Conservation (phyloP, 1,284 basidiomycete genomes). For the Sanghuangporus sanghuang region DNA sequence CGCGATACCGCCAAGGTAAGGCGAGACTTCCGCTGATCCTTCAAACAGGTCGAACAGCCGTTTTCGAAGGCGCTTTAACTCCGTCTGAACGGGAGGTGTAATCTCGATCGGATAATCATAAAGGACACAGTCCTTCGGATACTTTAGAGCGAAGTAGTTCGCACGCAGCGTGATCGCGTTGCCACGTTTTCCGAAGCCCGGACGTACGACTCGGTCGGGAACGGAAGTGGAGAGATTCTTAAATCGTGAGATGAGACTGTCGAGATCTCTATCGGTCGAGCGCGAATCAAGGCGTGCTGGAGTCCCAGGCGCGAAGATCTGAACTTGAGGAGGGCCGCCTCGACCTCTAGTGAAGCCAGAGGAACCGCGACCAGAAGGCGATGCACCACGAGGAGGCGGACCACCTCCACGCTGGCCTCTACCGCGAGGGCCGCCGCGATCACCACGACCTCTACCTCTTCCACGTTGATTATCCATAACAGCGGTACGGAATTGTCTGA, state of each 20-base stretch:
- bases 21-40: slow-evolving; percentile 33
- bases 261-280: not conserved
- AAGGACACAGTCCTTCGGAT: slow-evolving; percentile 40
- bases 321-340: slow-evolving; percentile 2
- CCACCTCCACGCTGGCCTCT: not conserved
- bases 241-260: slow-evolving; percentile 27
- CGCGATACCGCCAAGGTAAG: slow-evolving; percentile 44
- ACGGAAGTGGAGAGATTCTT: slow-evolving; percentile 27
- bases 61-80: slow-evolving; percentile 32
- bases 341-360: not conserved
- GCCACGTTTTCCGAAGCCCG: slow-evolving; percentile 61
- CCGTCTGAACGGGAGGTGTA: slow-evolving; percentile 44
- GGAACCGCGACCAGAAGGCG: not conserved
- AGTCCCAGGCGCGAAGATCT: slow-evolving; percentile 6
- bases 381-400: not conserved
- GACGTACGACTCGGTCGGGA: slow-evolving; percentile 36
- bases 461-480: not conserved
- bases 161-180: slow-evolving; percentile 48
- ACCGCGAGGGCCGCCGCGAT: not conserved
- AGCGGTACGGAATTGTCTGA: not conserved
- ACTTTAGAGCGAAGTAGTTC: slow-evolving; percentile 60
- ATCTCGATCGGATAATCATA: slow-evolving; percentile 62
- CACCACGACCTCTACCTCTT: not conserved
- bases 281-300: slow-evolving; percentile 9
- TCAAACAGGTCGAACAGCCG: slow-evolving; percentile 60